Conservation (phyloP, 768 basidiomycete species). For the Boletus speciosus region DNA sequence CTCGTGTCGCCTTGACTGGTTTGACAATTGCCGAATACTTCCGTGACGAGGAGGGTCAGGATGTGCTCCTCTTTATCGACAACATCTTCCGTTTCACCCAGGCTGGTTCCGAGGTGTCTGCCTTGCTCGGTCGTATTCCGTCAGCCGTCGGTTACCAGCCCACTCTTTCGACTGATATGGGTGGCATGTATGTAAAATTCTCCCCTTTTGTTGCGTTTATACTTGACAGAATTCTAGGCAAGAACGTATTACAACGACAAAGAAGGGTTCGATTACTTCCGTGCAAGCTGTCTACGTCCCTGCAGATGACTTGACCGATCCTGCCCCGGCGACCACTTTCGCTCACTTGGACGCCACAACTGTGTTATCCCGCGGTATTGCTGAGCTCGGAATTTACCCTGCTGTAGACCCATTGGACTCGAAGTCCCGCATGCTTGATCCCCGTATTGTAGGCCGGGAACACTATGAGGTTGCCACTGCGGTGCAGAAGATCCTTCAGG, state of each 20-base stretch:
- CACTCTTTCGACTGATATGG: conserved; percentile 99
- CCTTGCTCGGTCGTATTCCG: conserved; percentile 98
- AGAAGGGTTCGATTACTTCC: conserved; percentile 99
- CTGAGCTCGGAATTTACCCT: conserved; percentile 98
- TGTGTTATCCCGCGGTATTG: conserved; percentile 98
- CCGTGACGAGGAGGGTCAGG: conserved; percentile 99
- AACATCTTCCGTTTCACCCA: conserved; percentile 99
- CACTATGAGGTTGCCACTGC: conserved; percentile 97
- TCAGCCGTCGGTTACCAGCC: conserved; percentile 99
- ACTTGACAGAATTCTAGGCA: conserved; percentile 53
- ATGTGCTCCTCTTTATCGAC: conserved; percentile 99
- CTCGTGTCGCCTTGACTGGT: conserved; percentile 99
- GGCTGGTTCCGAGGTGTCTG: conserved; percentile 99
- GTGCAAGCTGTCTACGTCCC: conserved; percentile 99
- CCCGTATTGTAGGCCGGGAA: conserved; percentile 93
- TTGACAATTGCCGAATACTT: conserved; percentile 99
- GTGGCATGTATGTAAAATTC: conserved; percentile 78
- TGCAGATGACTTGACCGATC: conserved; percentile 99
- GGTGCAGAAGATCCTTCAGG: conserved; percentile 95
- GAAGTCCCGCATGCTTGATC: conserved; percentile 99
- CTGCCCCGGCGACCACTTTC: conserved; percentile 98
- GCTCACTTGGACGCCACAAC: conserved; percentile 99
- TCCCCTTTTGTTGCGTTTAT: neutral
- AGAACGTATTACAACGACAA: conserved; percentile 99
- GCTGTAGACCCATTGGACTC: conserved; percentile 99